Percentiles rank a stretch among this genome's conserved stretches.
Conservation (phyloP, 2,329 filamentous ascomycete species). For the Tolypocladium endophyticum region DNA sequence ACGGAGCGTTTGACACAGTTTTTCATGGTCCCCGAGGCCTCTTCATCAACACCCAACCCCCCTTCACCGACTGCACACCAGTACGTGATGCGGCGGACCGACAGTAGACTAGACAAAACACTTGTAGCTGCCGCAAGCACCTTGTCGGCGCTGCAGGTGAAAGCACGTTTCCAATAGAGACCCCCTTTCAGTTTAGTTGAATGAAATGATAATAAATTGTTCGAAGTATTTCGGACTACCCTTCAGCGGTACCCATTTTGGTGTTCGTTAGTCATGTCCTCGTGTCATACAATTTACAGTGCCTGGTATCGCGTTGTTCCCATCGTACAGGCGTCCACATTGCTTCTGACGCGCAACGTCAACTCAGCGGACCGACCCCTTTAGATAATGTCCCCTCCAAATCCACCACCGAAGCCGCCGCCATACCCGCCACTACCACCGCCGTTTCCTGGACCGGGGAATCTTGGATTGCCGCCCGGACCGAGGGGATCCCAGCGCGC, state of each 20-base stretch:
- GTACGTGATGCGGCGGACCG: neutral
- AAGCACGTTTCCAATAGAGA: neutral
- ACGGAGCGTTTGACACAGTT: neutral
- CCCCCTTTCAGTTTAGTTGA: neutral
- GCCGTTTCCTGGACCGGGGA: conserved; percentile 31
- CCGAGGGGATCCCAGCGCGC: conserved; percentile 85
- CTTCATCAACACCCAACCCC: too few species aligned
- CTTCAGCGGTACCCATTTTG: neutral
- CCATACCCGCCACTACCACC: conserved; percentile 13
- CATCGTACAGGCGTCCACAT: neutral
- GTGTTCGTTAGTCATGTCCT: neutral
- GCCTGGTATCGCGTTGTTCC: neutral
- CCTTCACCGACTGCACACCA: neutral
- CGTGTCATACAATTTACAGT: neutral
- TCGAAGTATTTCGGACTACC: neutral
- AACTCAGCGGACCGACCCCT: too few species aligned
- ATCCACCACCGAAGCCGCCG: conserved; percentile 21
- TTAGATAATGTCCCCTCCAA: conserved; percentile 22
- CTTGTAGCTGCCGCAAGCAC: neutral
- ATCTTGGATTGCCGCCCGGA: conserved; percentile 46
- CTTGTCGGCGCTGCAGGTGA: neutral
- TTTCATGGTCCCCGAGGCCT: neutral
- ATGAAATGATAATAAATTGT: neutral
- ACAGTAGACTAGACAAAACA: neutral
- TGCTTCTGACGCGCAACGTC: neutral